Evolutionary conservation across 148 eudicot genomes (phyloP).

Genomic region (Heliosperma pusillum): DNA sequence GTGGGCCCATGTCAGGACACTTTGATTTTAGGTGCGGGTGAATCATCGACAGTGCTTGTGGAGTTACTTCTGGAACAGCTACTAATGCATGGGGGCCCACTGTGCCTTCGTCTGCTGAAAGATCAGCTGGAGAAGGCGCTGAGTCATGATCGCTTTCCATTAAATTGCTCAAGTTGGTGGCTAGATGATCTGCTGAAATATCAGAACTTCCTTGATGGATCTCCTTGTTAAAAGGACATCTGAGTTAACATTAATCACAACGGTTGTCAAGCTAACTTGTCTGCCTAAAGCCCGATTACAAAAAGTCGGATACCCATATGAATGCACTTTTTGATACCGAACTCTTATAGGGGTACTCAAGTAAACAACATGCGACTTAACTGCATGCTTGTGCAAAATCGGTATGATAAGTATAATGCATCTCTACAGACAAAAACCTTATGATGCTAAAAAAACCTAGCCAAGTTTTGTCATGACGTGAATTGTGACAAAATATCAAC

Average conservation of each 20-base stretch:
- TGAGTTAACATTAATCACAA: slow-evolving; percentile 22
- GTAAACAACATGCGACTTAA: too few species aligned
- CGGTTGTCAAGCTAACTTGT: neutral
- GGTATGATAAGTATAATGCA: too few species aligned
- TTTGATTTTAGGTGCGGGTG: slow-evolving; percentile 56
- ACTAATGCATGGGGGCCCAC: slow-evolving; percentile 57
- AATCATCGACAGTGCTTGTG: slow-evolving; percentile 55
- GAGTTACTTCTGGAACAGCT: slow-evolving; percentile 41
- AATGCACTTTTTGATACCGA: too few species aligned
- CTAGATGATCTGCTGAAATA: slow-evolving; percentile 29
- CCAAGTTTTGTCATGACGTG: too few species aligned
- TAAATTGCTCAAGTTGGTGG: slow-evolving; percentile 38
- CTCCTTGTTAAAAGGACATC: slow-evolving; percentile 43
- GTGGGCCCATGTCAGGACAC: slow-evolving; percentile 68
- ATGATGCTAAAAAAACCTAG: too few species aligned
- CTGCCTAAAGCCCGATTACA: neutral
- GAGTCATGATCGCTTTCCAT: slow-evolving; percentile 91
- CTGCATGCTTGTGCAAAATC: too few species aligned
- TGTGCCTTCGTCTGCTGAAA: slow-evolving; percentile 46
- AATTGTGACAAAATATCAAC: too few species aligned
- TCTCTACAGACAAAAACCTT: too few species aligned
- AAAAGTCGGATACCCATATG: too few species aligned
- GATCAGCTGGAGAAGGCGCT: slow-evolving; percentile 67
- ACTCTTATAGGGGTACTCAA: too few species aligned
- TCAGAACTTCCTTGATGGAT: slow-evolving; percentile 36